Percentiles rank a stretch among this genome's conserved stretches.
phyloP scores from a whole-genome alignment of 495 filamentous ascomycete genomes.

The Aspergillus sclerotioniger region DNA sequence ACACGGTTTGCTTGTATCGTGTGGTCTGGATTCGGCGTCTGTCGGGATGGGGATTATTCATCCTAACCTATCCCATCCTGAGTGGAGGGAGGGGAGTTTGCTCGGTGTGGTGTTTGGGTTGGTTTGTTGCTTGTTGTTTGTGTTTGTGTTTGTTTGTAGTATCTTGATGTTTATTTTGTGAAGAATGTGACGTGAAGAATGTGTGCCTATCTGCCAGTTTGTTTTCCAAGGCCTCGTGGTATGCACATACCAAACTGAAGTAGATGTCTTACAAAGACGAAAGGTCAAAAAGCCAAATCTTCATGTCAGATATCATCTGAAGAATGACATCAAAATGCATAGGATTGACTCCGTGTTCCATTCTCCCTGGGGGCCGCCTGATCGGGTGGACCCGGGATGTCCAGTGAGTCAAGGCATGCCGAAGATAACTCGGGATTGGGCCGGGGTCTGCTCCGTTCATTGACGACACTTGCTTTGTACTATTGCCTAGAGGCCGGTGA shows the following conservation, averaged over 20 bases:
- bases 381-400: constrained; percentile 14
- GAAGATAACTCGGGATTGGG: constrained; percentile 15
- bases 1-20: neutral
- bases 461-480: neutral
- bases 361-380: neutral
- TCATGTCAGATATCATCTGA: neutral
- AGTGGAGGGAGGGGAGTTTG: neutral
- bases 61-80: no score
- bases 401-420: constrained; percentile 9
- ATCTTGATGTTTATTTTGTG: neutral
- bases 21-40: no score
- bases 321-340: neutral
- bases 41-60: no score
- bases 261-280: no score
- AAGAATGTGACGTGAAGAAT: neutral
- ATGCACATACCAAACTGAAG: no score
- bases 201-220: no score
- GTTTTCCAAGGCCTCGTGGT: no score
- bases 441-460: neutral
- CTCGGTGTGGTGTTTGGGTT: constrained; percentile 3
- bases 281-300: neutral
- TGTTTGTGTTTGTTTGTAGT: neutral
- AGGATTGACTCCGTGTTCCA: no score
- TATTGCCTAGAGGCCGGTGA: neutral
- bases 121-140: neutral